Evolutionary conservation across 345 rosid genomes (phyloP).

Genomic region (Gossypium turneri): DNA sequence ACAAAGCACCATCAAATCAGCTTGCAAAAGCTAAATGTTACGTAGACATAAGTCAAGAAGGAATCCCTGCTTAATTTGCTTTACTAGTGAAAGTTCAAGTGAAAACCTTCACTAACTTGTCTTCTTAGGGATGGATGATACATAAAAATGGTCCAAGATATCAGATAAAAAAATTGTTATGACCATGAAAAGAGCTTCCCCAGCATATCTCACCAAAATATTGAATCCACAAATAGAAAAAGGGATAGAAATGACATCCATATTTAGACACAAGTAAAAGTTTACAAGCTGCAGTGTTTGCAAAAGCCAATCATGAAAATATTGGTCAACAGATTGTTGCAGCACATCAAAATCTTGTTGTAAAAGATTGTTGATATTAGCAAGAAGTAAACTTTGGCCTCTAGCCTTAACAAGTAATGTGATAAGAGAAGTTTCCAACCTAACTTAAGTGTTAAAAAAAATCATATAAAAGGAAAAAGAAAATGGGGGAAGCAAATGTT

Average conservation of each 20-base stretch:
- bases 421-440: constrained; percentile 1
- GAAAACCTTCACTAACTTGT: background rate
- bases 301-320: background rate
- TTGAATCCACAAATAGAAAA: background rate
- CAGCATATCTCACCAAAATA: background rate
- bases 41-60: background rate
- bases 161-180: background rate
- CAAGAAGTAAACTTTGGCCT: background rate
- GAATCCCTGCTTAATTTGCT: background rate
- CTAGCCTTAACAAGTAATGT: background rate
- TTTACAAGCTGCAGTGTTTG: background rate
- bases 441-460: background rate
- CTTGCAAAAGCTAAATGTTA: background rate
- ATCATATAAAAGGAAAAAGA: too few relatives aligned
- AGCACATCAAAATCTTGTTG: background rate
- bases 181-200: background rate
- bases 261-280: background rate
- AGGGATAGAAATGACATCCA: background rate
- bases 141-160: background rate
- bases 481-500: background rate
- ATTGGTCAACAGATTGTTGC: background rate
- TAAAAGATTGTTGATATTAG: background rate
- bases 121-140: background rate
- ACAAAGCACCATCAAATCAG: background rate
- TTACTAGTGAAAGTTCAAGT: background rate